Percentiles rank a stretch among this genome's conserved stretches.
phyloP scores from a whole-genome alignment of 805 yeast species.

The Saccharomyces mikatae region DNA sequence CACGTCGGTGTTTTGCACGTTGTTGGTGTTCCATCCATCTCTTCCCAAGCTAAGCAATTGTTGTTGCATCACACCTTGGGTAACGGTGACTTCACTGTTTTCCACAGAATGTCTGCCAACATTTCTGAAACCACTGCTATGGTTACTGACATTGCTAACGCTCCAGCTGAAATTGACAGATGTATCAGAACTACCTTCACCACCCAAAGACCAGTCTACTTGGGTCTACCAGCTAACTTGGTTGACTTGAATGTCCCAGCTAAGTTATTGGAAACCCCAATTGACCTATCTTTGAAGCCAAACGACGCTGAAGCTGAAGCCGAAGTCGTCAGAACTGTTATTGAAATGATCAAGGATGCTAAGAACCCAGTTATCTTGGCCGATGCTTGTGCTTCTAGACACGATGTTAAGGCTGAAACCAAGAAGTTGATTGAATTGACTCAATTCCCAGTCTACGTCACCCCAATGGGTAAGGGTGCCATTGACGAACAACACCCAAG shows the following conservation, averaged over 20 bases:
- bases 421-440: slow-evolving; percentile 48
- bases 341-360: slow-evolving; percentile 43
- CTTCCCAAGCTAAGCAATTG: slow-evolving; percentile 36
- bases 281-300: slow-evolving; percentile 43
- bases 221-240: slow-evolving; percentile 71
- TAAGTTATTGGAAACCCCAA: slow-evolving; percentile 44
- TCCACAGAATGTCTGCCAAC: slow-evolving; percentile 60
- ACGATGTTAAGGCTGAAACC: slow-evolving; percentile 49
- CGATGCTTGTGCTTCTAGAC: slow-evolving; percentile 77
- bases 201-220: slow-evolving; percentile 65
- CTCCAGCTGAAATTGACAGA: slow-evolving; percentile 58
- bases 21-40: slow-evolving; percentile 66
- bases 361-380: slow-evolving; percentile 60
- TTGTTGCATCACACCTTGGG: slow-evolving; percentile 72
- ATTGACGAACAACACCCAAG: slow-evolving; percentile 57
- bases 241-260: slow-evolving; percentile 50
- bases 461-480: slow-evolving; percentile 80
- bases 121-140: slow-evolving; percentile 53
- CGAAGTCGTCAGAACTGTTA: slow-evolving; percentile 45
- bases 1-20: slow-evolving; percentile 74
- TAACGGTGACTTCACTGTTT: slow-evolving; percentile 65
- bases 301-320: slow-evolving; percentile 47
- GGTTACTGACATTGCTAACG: slow-evolving; percentile 48
- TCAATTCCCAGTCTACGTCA: slow-evolving; percentile 65
- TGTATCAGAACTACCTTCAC: slow-evolving; percentile 58